Percentiles rank a stretch among this genome's conserved stretches.
phyloP scores from a whole-genome alignment of 805 yeast species.

The Suhomyces vadensis region DNA sequence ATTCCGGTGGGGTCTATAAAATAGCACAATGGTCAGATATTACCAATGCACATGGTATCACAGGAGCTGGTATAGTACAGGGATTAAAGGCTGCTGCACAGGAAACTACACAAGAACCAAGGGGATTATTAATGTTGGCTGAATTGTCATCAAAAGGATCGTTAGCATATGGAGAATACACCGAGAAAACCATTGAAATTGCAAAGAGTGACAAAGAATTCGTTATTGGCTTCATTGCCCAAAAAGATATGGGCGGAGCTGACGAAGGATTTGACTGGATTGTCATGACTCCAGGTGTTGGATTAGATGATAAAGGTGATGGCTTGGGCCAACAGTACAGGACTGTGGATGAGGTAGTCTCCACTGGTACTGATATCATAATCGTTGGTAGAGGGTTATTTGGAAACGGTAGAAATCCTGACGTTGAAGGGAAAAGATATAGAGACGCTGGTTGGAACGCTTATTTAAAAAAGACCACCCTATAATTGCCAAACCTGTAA shows the following conservation, averaged over 20 bases:
- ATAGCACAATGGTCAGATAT: constrained; percentile 96
- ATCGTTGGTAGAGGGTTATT: constrained; percentile 98
- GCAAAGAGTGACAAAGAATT: constrained; percentile 81
- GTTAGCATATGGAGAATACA: constrained; percentile 88
- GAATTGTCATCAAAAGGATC: constrained; percentile 94
- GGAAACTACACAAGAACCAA: constrained; percentile 68
- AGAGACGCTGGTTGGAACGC: constrained; percentile 95
- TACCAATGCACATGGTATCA: constrained; percentile 96
- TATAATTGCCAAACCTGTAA: neutral
- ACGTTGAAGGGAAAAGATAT: constrained; percentile 83
- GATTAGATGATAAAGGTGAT: constrained; percentile 95
- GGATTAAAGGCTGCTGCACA: constrained; percentile 84
- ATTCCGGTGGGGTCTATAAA: constrained; percentile 83
- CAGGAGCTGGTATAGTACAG: constrained; percentile 89
- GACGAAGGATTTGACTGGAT: constrained; percentile 93
- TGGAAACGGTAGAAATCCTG: constrained; percentile 92
- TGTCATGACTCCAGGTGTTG: constrained; percentile 98
- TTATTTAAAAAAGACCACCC: constrained; percentile 48
- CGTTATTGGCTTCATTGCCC: constrained; percentile 96
- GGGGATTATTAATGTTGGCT: constrained; percentile 93
- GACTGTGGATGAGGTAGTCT: constrained; percentile 80
- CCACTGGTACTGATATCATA: constrained; percentile 88
- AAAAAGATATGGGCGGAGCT: constrained; percentile 78
- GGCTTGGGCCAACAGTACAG: constrained; percentile 95
- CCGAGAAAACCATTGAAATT: constrained; percentile 83